Evolutionary conservation across 1,139 yeast species (phyloP), one percentile per base, ranked within the genome.

Genomic region (Geotrichum histeridarum): DNA sequence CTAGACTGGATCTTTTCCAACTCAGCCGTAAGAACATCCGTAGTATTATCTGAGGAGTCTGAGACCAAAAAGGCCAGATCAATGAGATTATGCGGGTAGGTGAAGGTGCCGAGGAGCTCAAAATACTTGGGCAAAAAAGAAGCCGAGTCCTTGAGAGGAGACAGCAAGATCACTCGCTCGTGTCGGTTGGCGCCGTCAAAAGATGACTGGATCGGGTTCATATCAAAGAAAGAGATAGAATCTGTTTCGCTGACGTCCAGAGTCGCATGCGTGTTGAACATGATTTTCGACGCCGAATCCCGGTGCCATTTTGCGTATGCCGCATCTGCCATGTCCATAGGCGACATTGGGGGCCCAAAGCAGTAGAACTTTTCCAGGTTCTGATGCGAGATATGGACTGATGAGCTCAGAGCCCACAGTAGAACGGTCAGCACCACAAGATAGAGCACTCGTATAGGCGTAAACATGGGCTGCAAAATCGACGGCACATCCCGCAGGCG

Each of bases 51-150:
- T 2, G 52, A 76, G 80, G 59, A 83, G 70, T 89, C 96, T 53
- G 93, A 84, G 6, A 89, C 93, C 65, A 89, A 75, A 65, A 89
- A 88, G 33, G 93, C 95, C 61, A 89, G 75, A 70, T 89, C 96
- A 56, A 89, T 84, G 61, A 86, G 73, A 32, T 80, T 77, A 67
- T 89, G 96, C 57, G 89, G 90, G 67, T 89, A 89, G 1, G 95
- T 85, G 68, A 89, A 74, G 67, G 87, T 87, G 89, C 86, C 85
- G 68, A 89, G 73, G 69, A 88, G 86, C 65, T 84, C 84, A 72
- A 89, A 87, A 73, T 91, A 89, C 75, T 87, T 76, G 9, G 94
- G 90, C 57, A 89, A 72, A 27, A 87, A 93, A 43, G 78, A 76
- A 63, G 85, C 93, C 0, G 96, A 95, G 65, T 89, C 86, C 65